phyloP scores from a whole-genome alignment of 1,284 basidiomycete species.

The Cryptococcus sp. region DNA sequence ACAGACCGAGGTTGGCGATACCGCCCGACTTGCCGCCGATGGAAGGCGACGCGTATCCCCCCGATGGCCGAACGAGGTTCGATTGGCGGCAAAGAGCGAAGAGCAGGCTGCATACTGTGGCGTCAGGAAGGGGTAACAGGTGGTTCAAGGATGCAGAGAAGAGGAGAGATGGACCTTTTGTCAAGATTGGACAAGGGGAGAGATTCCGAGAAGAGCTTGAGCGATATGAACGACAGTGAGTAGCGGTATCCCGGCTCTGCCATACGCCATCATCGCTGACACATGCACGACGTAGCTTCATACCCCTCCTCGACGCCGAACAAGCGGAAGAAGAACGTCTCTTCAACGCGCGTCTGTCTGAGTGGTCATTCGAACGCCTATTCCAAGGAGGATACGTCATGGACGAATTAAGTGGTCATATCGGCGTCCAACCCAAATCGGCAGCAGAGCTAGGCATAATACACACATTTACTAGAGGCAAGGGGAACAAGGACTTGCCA shows the following conservation, averaged over 20 bases:
- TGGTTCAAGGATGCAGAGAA: slow-evolving; percentile 29
- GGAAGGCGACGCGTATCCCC: slow-evolving; percentile 25
- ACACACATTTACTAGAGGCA: slow-evolving; percentile 60
- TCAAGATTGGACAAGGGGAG: slow-evolving; percentile 49
- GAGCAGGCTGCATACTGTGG: slow-evolving; percentile 2
- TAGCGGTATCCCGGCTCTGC: not conserved
- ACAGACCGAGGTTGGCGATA: not conserved
- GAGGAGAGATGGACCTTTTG: slow-evolving; percentile 50
- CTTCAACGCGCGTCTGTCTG: slow-evolving; percentile 63
- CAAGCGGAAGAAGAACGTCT: slow-evolving; percentile 62
- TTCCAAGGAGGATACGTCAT: slow-evolving; percentile 69
- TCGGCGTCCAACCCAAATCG: slow-evolving; percentile 6
- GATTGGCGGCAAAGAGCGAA: slow-evolving; percentile 33
- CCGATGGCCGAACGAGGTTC: slow-evolving; percentile 36
- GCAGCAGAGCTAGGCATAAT: slow-evolving; percentile 22
- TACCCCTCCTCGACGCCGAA: slow-evolving; percentile 65
- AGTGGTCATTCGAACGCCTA: slow-evolving; percentile 65
- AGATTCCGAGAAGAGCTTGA: slow-evolving; percentile 57
- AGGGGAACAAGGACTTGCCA: slow-evolving; percentile 56
- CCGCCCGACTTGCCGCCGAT: slow-evolving; percentile 18
- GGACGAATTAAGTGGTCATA: slow-evolving; percentile 60
- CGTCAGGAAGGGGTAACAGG: slow-evolving; percentile 4
- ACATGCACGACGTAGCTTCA: slow-evolving; percentile 58
- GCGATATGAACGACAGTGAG: slow-evolving; percentile 37
- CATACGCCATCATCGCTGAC: not conserved